Evolutionary conservation across 1,284 basidiomycete species (phyloP).

Genomic region (Fomitopsis pinicola): DNA sequence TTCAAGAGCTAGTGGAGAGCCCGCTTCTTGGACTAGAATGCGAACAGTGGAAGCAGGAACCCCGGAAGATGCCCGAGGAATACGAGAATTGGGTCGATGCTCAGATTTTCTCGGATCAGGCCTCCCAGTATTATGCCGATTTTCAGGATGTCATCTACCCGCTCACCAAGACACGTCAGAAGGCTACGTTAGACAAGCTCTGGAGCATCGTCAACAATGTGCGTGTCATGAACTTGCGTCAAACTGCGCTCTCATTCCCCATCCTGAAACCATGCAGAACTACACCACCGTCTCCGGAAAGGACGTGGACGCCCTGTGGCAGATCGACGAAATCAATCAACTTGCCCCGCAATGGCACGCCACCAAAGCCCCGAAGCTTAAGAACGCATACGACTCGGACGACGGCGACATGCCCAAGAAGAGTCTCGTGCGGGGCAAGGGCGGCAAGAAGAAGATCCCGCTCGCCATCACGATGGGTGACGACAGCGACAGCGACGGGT

Average conservation of each 20-base stretch:
- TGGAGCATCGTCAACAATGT: constrained; percentile 65
- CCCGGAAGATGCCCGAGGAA: constrained; percentile 48
- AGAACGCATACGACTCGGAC: constrained; percentile 21
- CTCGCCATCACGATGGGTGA: constrained; percentile 46
- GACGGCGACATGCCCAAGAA: constrained; percentile 21
- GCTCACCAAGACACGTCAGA: constrained; percentile 42
- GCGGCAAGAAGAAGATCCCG: constrained; percentile 21
- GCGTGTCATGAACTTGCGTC: constrained; percentile 15
- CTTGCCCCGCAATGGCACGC: constrained; percentile 59
- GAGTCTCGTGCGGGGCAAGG: constrained; percentile 13
- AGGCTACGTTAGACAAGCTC: constrained; percentile 50
- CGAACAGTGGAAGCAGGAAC: constrained; percentile 41
- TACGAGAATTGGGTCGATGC: constrained; percentile 65
- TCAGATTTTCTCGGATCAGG: constrained; percentile 53
- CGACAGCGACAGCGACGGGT: constrained; percentile 35
- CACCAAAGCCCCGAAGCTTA: constrained; percentile 24
- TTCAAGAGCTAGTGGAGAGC: constrained; percentile 57
- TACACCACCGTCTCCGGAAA: constrained; percentile 48
- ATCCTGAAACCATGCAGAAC: constrained; percentile 42
- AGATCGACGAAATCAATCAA: constrained; percentile 46
- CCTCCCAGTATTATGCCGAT: constrained; percentile 42
- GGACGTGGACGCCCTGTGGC: constrained; percentile 62
- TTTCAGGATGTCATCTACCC: constrained; percentile 59
- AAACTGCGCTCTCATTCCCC: neutral
- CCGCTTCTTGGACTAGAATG: constrained; percentile 51